Percentiles rank a stretch among this genome's conserved stretches.
These are phyloP conservation scores for Castanea sativa DNA, from an alignment of 306 rosid genomes.

Conservation along the genomic window DNA sequence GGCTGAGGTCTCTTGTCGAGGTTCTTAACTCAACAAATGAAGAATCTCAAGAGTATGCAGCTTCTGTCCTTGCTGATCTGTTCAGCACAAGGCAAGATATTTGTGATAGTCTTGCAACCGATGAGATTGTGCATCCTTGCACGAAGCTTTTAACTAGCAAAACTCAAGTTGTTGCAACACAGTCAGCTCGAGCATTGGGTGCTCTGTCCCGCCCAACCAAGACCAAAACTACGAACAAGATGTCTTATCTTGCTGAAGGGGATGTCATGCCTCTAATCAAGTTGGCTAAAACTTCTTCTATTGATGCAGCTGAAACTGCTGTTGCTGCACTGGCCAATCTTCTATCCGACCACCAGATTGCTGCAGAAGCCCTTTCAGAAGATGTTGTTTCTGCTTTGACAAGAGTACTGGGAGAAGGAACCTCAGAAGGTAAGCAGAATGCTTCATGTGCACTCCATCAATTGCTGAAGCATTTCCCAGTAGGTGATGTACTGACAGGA, in stretches of 20 bases:
- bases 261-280: slow-evolving; percentile 79
- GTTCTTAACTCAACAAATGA: slow-evolving; percentile 77
- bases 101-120: slow-evolving; percentile 82
- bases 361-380: slow-evolving; percentile 71
- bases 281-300: slow-evolving; percentile 87
- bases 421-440: slow-evolving; percentile 76
- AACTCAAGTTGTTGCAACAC: slow-evolving; percentile 86
- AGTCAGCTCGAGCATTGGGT: slow-evolving; percentile 89
- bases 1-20: slow-evolving; percentile 80
- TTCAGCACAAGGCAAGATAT: slow-evolving; percentile 85
- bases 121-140: slow-evolving; percentile 84
- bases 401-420: slow-evolving; percentile 81
- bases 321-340: slow-evolving; percentile 94
- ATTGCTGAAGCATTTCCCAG: slow-evolving; percentile 78
- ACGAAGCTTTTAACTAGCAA: slow-evolving; percentile 90
- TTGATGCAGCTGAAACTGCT: slow-evolving; percentile 89
- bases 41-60: slow-evolving; percentile 85
- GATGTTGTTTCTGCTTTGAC: slow-evolving; percentile 84
- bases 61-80: slow-evolving; percentile 89
- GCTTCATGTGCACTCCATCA: slow-evolving; percentile 89
- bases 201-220: slow-evolving; percentile 82
- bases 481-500: slow-evolving; percentile 67
- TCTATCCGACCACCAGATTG: slow-evolving; percentile 77
- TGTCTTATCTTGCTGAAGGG: slow-evolving; percentile 72
- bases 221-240: slow-evolving; percentile 53